A percentile compares a stretch with the other conserved stretches of the same genome.
These are phyloP conservation scores for Acanthamoeba divionensis DNA, from an alignment of 208 protist species.

Conservation along the genomic window DNA sequence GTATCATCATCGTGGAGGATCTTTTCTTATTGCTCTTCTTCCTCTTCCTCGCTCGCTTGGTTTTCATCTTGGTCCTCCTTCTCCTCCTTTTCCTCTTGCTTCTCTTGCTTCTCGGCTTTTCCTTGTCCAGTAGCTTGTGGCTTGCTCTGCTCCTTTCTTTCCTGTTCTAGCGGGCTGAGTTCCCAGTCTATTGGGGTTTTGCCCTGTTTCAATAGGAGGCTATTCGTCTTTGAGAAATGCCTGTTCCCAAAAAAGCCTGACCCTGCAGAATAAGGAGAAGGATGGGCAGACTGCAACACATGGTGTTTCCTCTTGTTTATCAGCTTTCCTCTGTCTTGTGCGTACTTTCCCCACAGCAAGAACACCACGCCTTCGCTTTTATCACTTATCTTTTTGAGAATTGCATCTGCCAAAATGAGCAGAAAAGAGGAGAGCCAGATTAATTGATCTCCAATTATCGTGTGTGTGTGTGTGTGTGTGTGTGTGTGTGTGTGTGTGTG, in stretches of 20 bases:
- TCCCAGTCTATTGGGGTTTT: slow-evolving; percentile 66
- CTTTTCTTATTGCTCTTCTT: background rate
- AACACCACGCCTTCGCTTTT: slow-evolving; percentile 79
- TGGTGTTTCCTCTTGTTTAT: slow-evolving; percentile 87
- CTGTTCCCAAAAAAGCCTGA: slow-evolving; percentile 70
- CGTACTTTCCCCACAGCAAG: slow-evolving; percentile 86
- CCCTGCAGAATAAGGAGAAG: slow-evolving; percentile 63
- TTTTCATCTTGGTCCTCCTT: background rate
- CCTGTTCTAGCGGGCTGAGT: background rate
- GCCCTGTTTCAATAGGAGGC: slow-evolving; percentile 49
- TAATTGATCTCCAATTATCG: background rate
- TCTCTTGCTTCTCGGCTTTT: background rate
- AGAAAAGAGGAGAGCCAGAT: no score
- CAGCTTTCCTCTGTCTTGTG: slow-evolving; percentile 76
- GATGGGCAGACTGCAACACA: slow-evolving; percentile 85
- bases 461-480: no score
- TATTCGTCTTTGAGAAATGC: slow-evolving; percentile 76
- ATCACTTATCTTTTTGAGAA: background rate
- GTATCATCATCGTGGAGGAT: no score
- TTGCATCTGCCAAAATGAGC: background rate
- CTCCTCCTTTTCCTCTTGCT: background rate
- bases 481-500: no score
- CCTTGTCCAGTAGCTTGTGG: background rate
- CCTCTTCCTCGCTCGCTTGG: background rate
- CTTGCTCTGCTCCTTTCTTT: background rate